phyloP scores from a whole-genome alignment of 1,284 basidiomycete species.

The Rhodotorula sp. region DNA sequence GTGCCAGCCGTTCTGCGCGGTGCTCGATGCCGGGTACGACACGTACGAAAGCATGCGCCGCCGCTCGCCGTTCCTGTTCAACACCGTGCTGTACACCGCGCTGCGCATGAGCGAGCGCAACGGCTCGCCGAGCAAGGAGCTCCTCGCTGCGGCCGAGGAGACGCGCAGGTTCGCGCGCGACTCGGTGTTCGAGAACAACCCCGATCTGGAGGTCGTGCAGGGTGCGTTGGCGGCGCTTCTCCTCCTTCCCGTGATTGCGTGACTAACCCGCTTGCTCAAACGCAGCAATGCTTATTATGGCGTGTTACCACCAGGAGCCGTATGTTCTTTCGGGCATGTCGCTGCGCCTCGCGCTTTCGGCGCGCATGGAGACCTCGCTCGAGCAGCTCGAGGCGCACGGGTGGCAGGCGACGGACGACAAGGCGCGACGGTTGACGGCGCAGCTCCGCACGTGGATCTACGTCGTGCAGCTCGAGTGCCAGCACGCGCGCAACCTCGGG shows the following conservation, averaged over 20 bases:
- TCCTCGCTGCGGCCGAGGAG: slow-evolving; percentile 27
- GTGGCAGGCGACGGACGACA: slow-evolving; percentile 17
- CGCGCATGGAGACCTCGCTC: slow-evolving; percentile 17
- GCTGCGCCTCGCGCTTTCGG: slow-evolving; percentile 21
- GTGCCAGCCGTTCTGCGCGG: slow-evolving; percentile 24
- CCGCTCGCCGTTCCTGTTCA: slow-evolving; percentile 21
- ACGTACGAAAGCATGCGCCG: slow-evolving; percentile 20
- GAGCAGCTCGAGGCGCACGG: slow-evolving; percentile 26
- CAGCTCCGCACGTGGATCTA: slow-evolving; percentile 29
- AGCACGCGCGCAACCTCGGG: slow-evolving; percentile 22
- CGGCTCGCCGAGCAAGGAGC: slow-evolving; percentile 14
- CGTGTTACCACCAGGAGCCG: slow-evolving; percentile 32
- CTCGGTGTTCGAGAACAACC: slow-evolving; percentile 20
- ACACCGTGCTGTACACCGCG: slow-evolving; percentile 23
- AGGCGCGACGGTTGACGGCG: slow-evolving; percentile 12
- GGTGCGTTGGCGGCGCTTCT: background rate
- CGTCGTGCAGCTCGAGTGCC: slow-evolving; percentile 20
- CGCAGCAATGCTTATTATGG: slow-evolving; percentile 20
- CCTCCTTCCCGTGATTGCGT: fast-evolving
- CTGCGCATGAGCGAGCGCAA: slow-evolving; percentile 15
- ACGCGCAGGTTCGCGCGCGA: slow-evolving; percentile 16
- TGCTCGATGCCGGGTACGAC: slow-evolving; percentile 23
- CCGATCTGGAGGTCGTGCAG: slow-evolving; percentile 25
- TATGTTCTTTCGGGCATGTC: slow-evolving; percentile 29
- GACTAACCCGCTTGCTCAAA: background rate